Evolutionary conservation across 257 asterid species (phyloP).

Genomic region (Nicotiana noctiflora): DNA sequence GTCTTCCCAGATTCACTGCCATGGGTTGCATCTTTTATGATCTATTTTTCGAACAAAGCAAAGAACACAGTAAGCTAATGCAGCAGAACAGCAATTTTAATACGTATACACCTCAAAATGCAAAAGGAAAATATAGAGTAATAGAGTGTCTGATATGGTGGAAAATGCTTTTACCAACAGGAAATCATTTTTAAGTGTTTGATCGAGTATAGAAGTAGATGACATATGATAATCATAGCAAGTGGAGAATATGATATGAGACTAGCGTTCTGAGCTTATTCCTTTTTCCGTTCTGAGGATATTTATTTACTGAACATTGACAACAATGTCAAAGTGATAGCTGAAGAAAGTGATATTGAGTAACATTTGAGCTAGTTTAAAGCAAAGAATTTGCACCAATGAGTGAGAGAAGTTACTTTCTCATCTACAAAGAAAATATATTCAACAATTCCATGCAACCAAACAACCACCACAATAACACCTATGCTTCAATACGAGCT

Average conservation of each 20-base stretch:
- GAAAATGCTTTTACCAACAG: background rate
- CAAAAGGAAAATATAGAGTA: background rate
- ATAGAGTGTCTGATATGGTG: background rate
- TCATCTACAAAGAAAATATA: no score
- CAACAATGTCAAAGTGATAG: no score
- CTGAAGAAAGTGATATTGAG: no score
- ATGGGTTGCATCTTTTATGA: constrained; percentile 79
- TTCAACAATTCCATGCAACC: no score
- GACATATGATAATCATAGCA: background rate
- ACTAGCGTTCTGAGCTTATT: no score
- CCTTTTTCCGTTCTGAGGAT: no score
- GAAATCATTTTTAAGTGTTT: background rate
- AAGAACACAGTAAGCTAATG: background rate
- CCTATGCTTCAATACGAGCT: no score
- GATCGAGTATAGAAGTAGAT: background rate
- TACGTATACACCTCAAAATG: background rate
- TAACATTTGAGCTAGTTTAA: no score
- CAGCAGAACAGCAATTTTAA: background rate
- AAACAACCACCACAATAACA: no score
- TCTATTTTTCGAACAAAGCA: constrained; percentile 35
- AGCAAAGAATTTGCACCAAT: background rate
- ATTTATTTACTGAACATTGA: no score
- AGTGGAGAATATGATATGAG: background rate
- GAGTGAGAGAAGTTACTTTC: background rate
- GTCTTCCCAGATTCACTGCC: constrained; percentile 83